Evolutionary conservation across 2,329 filamentous ascomycete species (phyloP).

Genomic region (Aspergillus unguis): DNA sequence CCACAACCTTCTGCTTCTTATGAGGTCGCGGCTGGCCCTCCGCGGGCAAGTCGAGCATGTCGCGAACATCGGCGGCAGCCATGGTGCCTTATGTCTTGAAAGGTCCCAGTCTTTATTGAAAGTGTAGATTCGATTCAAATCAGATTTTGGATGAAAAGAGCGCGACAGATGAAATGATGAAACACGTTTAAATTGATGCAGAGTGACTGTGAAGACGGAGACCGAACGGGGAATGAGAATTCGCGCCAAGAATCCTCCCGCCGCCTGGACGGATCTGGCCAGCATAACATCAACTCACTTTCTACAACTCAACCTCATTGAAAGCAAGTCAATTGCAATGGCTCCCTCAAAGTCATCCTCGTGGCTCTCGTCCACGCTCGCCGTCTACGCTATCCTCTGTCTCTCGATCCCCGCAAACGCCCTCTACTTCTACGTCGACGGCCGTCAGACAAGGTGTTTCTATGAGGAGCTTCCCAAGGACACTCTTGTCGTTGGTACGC

Average conservation of each 20-base stretch:
- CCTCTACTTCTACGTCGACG: constrained; percentile 94
- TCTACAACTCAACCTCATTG: background rate
- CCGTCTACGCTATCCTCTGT: constrained; percentile 64
- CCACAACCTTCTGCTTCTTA: constrained; percentile 71
- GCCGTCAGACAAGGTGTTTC: constrained; percentile 85
- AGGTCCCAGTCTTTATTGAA: no score
- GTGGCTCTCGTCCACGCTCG: constrained; percentile 47
- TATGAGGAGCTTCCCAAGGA: constrained; percentile 97
- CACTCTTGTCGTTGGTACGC: constrained; percentile 82
- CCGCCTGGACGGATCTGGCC: constrained; percentile 24
- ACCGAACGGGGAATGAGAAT: constrained; percentile 16
- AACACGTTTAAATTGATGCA: background rate
- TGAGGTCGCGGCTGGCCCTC: constrained; percentile 58
- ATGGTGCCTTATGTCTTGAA: background rate
- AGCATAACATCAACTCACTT: constrained; percentile 11
- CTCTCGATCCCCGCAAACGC: constrained; percentile 66
- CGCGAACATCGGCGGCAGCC: constrained; percentile 77
- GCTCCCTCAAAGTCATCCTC: constrained; percentile 34
- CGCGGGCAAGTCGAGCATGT: constrained; percentile 76
- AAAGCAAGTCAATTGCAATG: constrained; percentile 26
- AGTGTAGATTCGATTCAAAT: no score
- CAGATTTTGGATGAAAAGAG: no score
- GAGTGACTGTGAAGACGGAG: constrained; percentile 8
- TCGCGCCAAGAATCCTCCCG: constrained; percentile 24
- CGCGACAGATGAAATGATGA: background rate